Conservation (phyloP, 441 rosid species). For the Cnidoscolus chayamansa region DNA sequence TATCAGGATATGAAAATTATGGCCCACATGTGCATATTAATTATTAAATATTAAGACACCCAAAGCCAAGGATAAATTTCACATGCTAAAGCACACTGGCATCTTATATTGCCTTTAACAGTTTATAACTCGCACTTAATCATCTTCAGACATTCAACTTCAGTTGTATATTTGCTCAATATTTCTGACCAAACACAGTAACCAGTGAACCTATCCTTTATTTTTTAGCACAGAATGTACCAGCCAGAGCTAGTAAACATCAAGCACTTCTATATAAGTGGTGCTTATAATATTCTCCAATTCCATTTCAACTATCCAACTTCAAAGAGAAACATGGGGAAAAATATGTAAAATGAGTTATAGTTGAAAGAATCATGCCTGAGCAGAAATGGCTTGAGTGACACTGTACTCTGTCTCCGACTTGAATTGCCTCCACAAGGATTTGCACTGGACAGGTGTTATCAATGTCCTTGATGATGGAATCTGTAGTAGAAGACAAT, state of each 20-base stretch:
- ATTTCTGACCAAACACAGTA: neutral
- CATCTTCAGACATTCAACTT: constrained; percentile 5
- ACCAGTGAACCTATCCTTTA: neutral
- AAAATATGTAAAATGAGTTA: neutral
- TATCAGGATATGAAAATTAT: too few relatives aligned
- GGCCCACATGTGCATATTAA: too few relatives aligned
- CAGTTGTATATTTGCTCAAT: neutral
- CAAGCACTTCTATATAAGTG: neutral
- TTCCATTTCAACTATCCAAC: neutral
- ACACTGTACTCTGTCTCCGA: constrained; percentile 86
- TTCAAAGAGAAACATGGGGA: neutral
- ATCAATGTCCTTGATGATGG: constrained; percentile 73
- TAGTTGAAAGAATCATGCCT: constrained; percentile 44
- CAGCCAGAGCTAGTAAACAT: constrained; percentile 4
- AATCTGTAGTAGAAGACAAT: constrained; percentile 44
- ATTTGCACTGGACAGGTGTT: constrained; percentile 95
- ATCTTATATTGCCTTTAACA: neutral
- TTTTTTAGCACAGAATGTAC: neutral
- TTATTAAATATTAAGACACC: neutral
- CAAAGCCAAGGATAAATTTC: neutral
- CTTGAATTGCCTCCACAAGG: constrained; percentile 97
- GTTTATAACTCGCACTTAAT: neutral
- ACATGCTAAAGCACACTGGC: constrained; percentile 7
- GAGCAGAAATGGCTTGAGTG: constrained; percentile 96
- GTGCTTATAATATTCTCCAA: neutral